Percentiles rank a stretch among this genome's conserved stretches.
Evolutionary conservation across 805 yeast species (phyloP).

Genomic region (Blastobotrys muscicola): DNA sequence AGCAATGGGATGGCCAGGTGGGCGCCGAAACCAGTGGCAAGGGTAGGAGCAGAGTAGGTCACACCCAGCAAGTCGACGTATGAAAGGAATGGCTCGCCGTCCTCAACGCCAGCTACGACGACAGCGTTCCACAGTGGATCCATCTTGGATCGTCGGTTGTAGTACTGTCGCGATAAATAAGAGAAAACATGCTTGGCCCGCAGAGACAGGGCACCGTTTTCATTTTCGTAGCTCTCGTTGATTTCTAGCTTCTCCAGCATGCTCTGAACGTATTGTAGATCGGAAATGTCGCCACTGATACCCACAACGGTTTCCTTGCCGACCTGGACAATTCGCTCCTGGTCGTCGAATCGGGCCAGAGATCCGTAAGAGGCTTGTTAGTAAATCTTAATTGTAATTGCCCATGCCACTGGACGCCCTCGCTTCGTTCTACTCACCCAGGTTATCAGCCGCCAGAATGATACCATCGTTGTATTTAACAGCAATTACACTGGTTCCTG

Average conservation of each 20-base stretch:
- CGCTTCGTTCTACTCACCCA: conserved; percentile 36
- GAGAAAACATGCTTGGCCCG: conserved; percentile 85
- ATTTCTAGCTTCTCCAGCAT: conserved; percentile 68
- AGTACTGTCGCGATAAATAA: conserved; percentile 75
- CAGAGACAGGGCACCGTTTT: conserved; percentile 48
- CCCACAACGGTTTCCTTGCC: conserved; percentile 88
- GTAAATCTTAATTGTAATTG: neutral
- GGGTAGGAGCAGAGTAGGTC: conserved; percentile 73
- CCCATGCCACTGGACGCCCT: neutral
- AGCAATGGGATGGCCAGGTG: conserved; percentile 88
- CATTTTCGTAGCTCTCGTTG: conserved; percentile 63
- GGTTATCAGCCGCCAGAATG: conserved; percentile 87
- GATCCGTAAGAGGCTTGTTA: conserved; percentile 74
- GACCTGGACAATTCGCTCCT: conserved; percentile 76
- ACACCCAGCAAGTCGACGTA: conserved; percentile 91
- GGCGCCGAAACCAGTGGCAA: conserved; percentile 96
- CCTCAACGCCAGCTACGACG: conserved; percentile 79
- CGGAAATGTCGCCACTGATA: conserved; percentile 88
- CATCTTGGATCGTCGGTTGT: conserved; percentile 83
- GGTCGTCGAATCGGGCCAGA: conserved; percentile 71
- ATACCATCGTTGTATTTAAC: conserved; percentile 86
- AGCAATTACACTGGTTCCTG: conserved; percentile 93
- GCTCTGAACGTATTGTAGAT: conserved; percentile 74
- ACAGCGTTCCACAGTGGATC: conserved; percentile 94
- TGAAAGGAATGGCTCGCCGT: conserved; percentile 61